Conservation (phyloP, 257 asterid species). For the Ocimum tenuiflorum region DNA sequence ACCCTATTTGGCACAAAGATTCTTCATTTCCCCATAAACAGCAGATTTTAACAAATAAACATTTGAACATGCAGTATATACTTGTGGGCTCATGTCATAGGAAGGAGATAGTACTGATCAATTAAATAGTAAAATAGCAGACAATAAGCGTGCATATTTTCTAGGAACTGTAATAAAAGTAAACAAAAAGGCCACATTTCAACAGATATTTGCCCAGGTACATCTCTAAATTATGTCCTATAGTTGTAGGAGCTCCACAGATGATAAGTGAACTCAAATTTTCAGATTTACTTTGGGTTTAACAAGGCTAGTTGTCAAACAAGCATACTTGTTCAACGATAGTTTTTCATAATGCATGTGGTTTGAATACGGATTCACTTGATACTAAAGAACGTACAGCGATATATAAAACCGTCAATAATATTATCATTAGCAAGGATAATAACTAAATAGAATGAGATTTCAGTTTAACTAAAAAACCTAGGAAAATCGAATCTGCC, state of each 20-base stretch:
- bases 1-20: neutral
- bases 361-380: neutral
- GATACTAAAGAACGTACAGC: too few relatives aligned
- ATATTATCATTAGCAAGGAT: neutral
- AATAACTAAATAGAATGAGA: neutral
- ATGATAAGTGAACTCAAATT: neutral
- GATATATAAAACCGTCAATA: neutral
- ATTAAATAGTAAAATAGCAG: neutral
- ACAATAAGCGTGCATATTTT: neutral
- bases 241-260: neutral
- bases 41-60: neutral
- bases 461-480: neutral
- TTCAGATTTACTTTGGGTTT: neutral
- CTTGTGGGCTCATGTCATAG: neutral
- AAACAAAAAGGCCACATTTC: neutral
- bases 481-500: neutral
- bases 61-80: neutral
- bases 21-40: neutral
- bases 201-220: neutral
- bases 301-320: neutral
- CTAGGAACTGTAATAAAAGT: neutral
- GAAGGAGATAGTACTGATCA: neutral
- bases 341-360: neutral
- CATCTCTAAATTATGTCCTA: neutral
- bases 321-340: neutral